phyloP scores from a whole-genome alignment of 2,329 filamentous ascomycete species.

The Talaromyces verruculosus region DNA sequence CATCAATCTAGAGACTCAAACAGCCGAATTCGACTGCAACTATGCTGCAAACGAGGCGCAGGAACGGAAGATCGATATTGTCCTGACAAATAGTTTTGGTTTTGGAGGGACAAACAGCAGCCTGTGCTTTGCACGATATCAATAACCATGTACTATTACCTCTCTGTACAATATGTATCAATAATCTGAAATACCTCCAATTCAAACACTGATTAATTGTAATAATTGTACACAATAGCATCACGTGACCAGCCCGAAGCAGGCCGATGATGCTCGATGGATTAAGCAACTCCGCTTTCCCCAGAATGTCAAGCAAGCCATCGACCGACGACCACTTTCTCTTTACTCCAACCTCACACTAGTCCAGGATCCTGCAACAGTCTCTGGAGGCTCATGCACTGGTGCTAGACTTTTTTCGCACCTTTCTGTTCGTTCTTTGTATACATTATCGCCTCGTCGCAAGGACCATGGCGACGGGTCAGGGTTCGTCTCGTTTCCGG shows the following conservation, averaged over 20 bases:
- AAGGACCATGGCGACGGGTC: constrained; percentile 16
- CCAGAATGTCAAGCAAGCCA: constrained; percentile 13
- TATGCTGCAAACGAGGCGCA: constrained; percentile 76
- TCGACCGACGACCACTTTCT: background rate
- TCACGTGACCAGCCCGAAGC: constrained; percentile 17
- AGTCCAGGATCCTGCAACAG: constrained; percentile 3
- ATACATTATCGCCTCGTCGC: background rate
- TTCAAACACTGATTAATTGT: background rate
- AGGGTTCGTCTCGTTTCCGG: background rate
- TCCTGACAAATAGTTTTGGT: constrained; percentile 92
- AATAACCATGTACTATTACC: constrained; percentile 19
- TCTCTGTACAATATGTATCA: constrained; percentile 13
- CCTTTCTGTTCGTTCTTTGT: background rate
- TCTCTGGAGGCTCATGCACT: constrained; percentile 13
- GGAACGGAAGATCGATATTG: constrained; percentile 67
- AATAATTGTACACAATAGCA: background rate
- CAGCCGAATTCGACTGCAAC: constrained; percentile 73
- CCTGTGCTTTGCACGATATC: constrained; percentile 63
- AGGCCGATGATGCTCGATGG: background rate
- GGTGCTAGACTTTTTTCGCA: constrained; percentile 4
- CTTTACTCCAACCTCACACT: background rate
- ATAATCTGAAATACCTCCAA: background rate
- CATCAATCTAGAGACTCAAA: constrained; percentile 70
- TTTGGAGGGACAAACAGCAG: constrained; percentile 96
- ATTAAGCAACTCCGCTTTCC: constrained; percentile 18